Conservation (phyloP, 2,329 filamentous ascomycete species). For the Atkinsonella hypoxylon region DNA sequence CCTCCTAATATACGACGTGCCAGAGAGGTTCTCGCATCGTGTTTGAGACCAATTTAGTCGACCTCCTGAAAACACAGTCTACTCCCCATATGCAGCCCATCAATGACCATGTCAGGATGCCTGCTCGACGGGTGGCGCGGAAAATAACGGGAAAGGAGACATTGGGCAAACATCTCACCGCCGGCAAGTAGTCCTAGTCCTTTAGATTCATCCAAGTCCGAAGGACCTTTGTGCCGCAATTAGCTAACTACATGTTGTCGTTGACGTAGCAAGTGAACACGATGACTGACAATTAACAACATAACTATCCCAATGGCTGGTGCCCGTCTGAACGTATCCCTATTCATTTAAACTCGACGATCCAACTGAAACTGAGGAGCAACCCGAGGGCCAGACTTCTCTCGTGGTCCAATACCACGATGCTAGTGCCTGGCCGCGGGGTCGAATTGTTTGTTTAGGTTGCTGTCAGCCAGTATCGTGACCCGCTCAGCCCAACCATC, state of each 20-base stretch:
- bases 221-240: too few relatives aligned
- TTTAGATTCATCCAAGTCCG: neutral
- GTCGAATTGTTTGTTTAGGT: neutral
- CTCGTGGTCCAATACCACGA: neutral
- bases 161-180: neutral
- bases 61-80: neutral
- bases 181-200: neutral
- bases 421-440: neutral
- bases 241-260: too few relatives aligned
- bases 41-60: neutral
- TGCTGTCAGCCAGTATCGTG: neutral
- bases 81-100: neutral
- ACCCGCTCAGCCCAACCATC: neutral
- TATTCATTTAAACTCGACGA: too few relatives aligned
- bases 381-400: neutral
- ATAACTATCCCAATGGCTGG: too few relatives aligned
- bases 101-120: neutral
- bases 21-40: neutral
- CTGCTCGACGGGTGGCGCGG: neutral
- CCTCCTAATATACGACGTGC: neutral
- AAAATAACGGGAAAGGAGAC: neutral
- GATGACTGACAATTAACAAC: too few relatives aligned
- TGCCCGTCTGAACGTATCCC: too few relatives aligned
- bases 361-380: too few relatives aligned
- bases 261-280: too few relatives aligned